These are phyloP conservation scores for Eucalyptus sp. DNA, from an alignment of 345 rosid genomes.

Conservation along the genomic window DNA sequence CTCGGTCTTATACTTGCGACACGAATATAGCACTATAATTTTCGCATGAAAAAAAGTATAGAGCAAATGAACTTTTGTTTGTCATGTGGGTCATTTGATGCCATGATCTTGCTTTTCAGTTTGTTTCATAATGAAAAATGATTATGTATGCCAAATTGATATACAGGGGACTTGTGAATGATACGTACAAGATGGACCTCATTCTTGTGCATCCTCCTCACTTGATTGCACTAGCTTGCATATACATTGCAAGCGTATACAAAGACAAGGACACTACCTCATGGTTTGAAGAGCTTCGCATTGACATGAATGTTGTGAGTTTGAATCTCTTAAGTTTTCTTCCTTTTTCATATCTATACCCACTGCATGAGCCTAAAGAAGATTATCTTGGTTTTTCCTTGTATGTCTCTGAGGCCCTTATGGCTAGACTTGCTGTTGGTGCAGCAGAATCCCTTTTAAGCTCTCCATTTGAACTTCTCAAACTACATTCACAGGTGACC, in stretches of 20 bases:
- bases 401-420: too few species aligned
- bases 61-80: not conserved
- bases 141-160: not conserved
- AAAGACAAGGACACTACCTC: conserved; percentile 69
- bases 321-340: too few species aligned
- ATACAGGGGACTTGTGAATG: conserved; percentile 87
- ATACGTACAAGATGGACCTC: conserved; percentile 91
- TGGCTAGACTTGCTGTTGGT: too few species aligned
- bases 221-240: conserved; percentile 85
- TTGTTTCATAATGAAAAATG: not conserved
- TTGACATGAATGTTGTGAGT: conserved; percentile 67
- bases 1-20: not conserved
- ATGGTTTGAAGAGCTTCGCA: conserved; percentile 95
- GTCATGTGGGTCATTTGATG: not conserved
- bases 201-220: conserved; percentile 84
- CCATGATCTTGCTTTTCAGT: not conserved
- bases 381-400: too few species aligned
- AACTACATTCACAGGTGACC: too few species aligned
- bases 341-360: too few species aligned
- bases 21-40: not conserved
- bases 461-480: too few species aligned
- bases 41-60: not conserved
- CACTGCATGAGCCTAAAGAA: too few species aligned
- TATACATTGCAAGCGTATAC: conserved; percentile 25
- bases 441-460: too few species aligned